Conservation (phyloP, 2,329 filamentous ascomycete genomes). For the Camptophora hylomeconis region DNA sequence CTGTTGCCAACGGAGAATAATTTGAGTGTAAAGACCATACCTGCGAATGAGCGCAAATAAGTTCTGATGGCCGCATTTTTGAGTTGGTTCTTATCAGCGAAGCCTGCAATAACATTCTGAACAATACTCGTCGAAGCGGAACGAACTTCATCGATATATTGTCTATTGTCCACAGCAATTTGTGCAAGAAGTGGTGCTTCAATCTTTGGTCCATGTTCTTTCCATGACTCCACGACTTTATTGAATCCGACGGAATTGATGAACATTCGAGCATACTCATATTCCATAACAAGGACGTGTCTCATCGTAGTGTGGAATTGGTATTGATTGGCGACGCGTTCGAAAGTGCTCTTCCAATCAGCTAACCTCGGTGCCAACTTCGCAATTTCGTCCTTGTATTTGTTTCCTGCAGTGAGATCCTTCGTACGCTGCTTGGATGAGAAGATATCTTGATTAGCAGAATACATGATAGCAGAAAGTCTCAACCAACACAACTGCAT, state of each 20-base stretch:
- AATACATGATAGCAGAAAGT: slow-evolving; percentile 83
- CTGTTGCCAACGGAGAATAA: slow-evolving; percentile 42
- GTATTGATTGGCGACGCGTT: slow-evolving; percentile 47
- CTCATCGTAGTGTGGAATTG: slow-evolving; percentile 31
- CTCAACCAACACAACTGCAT: slow-evolving; percentile 81
- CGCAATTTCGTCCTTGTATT: slow-evolving; percentile 68
- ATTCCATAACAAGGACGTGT: slow-evolving; percentile 83
- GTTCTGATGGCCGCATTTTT: slow-evolving; percentile 51
- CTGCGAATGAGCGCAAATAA: slow-evolving; percentile 51
- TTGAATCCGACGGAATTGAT: slow-evolving; percentile 89
- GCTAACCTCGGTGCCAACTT: slow-evolving; percentile 67
- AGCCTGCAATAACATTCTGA: slow-evolving; percentile 44
- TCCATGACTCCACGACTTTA: slow-evolving; percentile 63
- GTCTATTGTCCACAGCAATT: slow-evolving; percentile 36
- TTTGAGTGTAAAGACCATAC: slow-evolving; percentile 53
- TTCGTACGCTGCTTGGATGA: slow-evolving; percentile 76
- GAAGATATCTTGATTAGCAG: slow-evolving; percentile 80
- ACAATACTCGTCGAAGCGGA: slow-evolving; percentile 49
- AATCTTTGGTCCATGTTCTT: slow-evolving; percentile 11
- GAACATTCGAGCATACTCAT: slow-evolving; percentile 57
- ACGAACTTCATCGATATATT: slow-evolving; percentile 49
- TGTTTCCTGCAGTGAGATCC: slow-evolving; percentile 72
- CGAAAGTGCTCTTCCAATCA: slow-evolving; percentile 71
- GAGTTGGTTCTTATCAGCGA: slow-evolving; percentile 45
- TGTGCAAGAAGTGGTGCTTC: slow-evolving; percentile 10